Percentiles rank a stretch among this genome's conserved stretches.
These are phyloP conservation scores for Heliosperma pusillum DNA, from an alignment of 148 eudicot species.

Conservation along the genomic window DNA sequence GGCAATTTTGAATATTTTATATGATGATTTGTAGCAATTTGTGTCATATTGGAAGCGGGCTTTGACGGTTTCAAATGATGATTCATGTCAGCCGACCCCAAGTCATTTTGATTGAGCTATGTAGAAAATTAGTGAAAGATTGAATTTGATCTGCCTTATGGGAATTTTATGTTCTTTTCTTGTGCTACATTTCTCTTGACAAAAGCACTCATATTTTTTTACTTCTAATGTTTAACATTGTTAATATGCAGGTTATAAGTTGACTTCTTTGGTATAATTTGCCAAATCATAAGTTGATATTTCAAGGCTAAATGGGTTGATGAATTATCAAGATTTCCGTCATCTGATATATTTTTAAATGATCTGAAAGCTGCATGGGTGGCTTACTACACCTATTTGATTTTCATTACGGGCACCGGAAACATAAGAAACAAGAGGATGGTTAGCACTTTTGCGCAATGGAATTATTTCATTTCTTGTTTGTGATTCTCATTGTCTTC, in stretches of 20 bases:
- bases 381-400: constrained; percentile 44
- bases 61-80: neutral
- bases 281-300: neutral
- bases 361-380: constrained; percentile 39
- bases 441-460: constrained; percentile 40
- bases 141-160: neutral
- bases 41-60: too few relatives aligned
- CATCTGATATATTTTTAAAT: constrained; percentile 14
- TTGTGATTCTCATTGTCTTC: neutral
- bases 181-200: constrained; percentile 3
- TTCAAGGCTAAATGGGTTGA: constrained; percentile 25
- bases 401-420: constrained; percentile 47
- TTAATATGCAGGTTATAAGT: constrained; percentile 4
- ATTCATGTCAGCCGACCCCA: neutral
- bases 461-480: neutral
- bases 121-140: neutral
- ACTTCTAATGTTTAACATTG: neutral
- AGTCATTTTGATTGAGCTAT: neutral
- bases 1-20: neutral
- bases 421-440: constrained; percentile 49
- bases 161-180: neutral
- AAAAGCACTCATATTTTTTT: neutral
- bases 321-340: constrained; percentile 9
- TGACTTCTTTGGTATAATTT: constrained; percentile 17
- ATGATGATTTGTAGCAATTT: too few relatives aligned